Base-by-base conservation (phyloP, 177 flowering plant genomes). In the Tripterygium wilfordii region DNA sequence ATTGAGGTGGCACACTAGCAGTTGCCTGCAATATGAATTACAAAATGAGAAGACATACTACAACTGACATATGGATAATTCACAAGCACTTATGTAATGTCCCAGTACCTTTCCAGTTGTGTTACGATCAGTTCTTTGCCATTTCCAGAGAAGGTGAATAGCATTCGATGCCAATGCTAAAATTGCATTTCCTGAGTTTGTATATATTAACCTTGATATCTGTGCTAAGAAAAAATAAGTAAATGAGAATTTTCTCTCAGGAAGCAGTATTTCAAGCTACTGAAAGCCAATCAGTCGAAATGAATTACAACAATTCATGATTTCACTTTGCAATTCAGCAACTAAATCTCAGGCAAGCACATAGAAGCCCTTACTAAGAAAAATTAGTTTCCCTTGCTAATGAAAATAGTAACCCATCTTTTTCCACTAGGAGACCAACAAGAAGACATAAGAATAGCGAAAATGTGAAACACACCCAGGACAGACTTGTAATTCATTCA, bases 121-220 rank as follows among this genome's bases (percentile, higher is more conserved):
- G 30, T 62, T 66, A 16, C 1, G 36, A 15, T 62, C 62, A 38
- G 14, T 37, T 40, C 33, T 24, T 9, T 30, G 58, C 76, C 76
- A 67, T 35, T 46, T 63, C 76, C 76, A 71, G 3, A 67, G 27
- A 9, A 53, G 45, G 41, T 71, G 72, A 27, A 45, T 38, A 14
- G 49, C 72, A 61, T 67, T 67, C 2, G 54, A 56, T 25, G 55
- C 57, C 36, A 67, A 53, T 21, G 72, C 76, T 50, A 71, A 36
- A 22, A 71, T 61, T 1, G 58, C 66, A 57, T 18, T 29, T 3
- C 76, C 72, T 16, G 61, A 45, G 27, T 67, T 63, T 4, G 48
- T 61, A 36, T 63, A 67, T 2, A 54, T 50, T 39, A 71, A 28
- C 56, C 60, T 67, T 14, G 62, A 52, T 64, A 16, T 28, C 40